Base-by-base conservation (phyloP, 2,329 filamentous ascomycete genomes). In the Neofusicoccum parvum region DNA sequence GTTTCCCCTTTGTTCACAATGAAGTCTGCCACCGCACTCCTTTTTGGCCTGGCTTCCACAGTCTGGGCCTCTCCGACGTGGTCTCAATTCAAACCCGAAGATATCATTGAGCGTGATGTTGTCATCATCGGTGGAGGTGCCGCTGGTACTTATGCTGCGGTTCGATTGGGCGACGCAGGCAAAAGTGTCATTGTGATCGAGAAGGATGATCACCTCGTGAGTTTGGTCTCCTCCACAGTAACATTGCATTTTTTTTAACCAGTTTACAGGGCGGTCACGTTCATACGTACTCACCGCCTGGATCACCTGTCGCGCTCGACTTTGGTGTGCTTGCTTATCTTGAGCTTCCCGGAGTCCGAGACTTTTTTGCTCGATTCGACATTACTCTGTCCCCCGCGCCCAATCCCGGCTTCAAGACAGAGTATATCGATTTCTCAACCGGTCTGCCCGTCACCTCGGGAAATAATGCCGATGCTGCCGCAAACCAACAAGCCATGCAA, bases 331-430 rank as follows among this genome's bases (percentile, higher is more conserved):
- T 74, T 15, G 69, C 80, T 41, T 79, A 79, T n/a, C 71, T 76
- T n/a, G 79, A 82, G 65, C 75, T 78, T 48, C 72, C 76, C 20
- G 74, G 78, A 7, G 79, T 82, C 5, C 68, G 68, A 12, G 73
- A 76, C 32, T 85, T 82, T 72, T 83, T 85, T 69, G 72, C 68
- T 2, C 78, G 80, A 54, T 79, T 85, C 66, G 75, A 78, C 45
- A 72, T 85, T 7, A 17, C 39, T 5, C 51, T 56, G 4, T 39
- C 20, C n/a, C 72, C 75, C 1, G 71, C 73, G 23, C 58, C 53
- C 10, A 39, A 41, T 36, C 51, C 51, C 0, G 36, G 36, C 11
- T 56, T 23, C 36, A 5, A 32, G 20, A 56, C n/a, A 10, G n/a
- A 56, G 15, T 43, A 48, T 6, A 17, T 65, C 10, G 71, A 81